Percentiles rank a stretch among this genome's conserved stretches.
Evolutionary conservation across 805 yeast genomes (phyloP).

Genomic region (Wickerhamiella sergipiensis): DNA sequence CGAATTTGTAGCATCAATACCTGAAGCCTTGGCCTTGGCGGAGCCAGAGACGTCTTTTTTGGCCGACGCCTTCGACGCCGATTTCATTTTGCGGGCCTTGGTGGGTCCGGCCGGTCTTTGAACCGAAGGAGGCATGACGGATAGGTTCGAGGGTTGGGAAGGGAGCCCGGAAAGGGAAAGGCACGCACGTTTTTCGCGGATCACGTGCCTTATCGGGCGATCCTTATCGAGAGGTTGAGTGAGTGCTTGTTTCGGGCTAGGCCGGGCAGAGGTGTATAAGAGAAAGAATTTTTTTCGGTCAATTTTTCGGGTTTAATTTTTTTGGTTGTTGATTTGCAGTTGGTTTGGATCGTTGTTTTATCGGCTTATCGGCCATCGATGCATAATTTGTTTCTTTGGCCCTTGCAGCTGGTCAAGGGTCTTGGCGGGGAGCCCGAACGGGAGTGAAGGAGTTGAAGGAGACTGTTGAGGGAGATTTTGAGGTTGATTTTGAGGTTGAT

Average conservation of each 20-base stretch:
- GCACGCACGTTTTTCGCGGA: background rate
- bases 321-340: background rate
- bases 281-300: too few relatives aligned
- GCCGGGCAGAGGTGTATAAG: too few relatives aligned
- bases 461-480: too few relatives aligned
- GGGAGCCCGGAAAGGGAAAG: background rate
- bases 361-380: background rate
- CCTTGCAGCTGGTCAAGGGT: background rate
- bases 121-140: background rate
- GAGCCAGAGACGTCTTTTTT: background rate
- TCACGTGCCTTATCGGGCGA: background rate
- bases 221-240: background rate
- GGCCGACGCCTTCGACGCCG: background rate
- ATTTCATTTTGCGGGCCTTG: background rate
- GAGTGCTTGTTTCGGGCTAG: too few relatives aligned
- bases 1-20: too few relatives aligned
- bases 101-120: background rate
- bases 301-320: too few relatives aligned
- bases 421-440: background rate
- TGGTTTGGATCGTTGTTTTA: too few relatives aligned
- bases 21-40: background rate
- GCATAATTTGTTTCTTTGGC: background rate
- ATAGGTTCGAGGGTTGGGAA: background rate
- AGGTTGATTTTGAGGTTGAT: too few relatives aligned
- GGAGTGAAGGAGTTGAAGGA: too few relatives aligned